Evolutionary conservation across 306 rosid genomes (phyloP), one percentile per base, ranked within the genome.

Genomic region (Coriaria nepalensis): DNA sequence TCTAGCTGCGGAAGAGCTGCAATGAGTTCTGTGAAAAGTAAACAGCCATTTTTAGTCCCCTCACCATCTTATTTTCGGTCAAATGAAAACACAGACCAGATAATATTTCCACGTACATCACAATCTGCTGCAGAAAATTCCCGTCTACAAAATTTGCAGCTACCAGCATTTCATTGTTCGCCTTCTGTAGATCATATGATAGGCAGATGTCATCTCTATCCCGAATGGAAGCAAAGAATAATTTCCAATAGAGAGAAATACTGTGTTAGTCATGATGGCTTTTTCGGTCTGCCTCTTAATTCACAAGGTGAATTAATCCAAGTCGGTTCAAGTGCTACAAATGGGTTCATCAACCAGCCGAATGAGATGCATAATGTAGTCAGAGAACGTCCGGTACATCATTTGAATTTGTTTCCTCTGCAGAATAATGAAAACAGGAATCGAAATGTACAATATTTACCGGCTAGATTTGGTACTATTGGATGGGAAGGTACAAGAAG

Each of bases 261-360:
- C 52, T 49, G 8, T 35, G 63, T 3, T 20, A 20, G 29, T 20
- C 71, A 73, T 45, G 73, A 73, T 11, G 73, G 58, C 34, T 71
- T 73, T 49, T 65, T 67, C 20, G 83, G 98, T 40, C 83, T 85
- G 73, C 98, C 98, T 50, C 92, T 92, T 69, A 85, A 85, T 65
- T 92, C 96, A 46, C 95, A 82, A 34, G 98, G 98, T 37, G 94
- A 81, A 65, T 64, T 82, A 54, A 82, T 85, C 63, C 85, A 68
- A 65, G 76, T 81, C 57, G 73, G 73, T 81, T 67, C 95, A 51
- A 72, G 78, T 47, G 63, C 64, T 52, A 61, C 61, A 44, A 47
- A 53, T 62, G 61, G 67, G 44, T 47, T 44, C 63, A 59, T 45
- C 93, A 76, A 64, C 53, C 37, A 36, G 67, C 67, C 54, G 15